Conservation (phyloP, 192 early-diverging fungal species). For the Lobosporangium transversale region DNA sequence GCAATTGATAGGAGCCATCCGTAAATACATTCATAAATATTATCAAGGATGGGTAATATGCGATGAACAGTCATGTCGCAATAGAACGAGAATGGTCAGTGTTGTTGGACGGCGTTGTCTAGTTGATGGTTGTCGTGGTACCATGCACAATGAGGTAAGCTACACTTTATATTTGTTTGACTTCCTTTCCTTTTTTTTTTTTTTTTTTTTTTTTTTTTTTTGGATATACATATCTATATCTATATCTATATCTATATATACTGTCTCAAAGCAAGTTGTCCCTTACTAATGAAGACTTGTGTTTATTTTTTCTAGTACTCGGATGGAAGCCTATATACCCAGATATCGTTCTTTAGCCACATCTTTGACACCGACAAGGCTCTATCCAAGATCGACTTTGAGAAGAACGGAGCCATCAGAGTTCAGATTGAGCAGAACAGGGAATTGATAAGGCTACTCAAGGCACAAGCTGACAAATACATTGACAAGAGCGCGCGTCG, state of each 20-base stretch:
- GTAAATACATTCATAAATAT: conserved; percentile 74
- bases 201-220: neutral
- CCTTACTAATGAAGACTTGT: neutral
- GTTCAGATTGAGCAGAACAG: conserved; percentile 52
- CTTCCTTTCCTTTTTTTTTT: neutral
- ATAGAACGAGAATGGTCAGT: conserved; percentile 70
- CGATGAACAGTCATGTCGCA: conserved; percentile 79
- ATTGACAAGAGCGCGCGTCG: conserved; percentile 76
- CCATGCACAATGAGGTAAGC: conserved; percentile 70
- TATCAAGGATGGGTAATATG: conserved; percentile 81
- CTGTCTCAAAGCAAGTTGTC: too few species aligned
- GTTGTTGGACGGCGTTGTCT: conserved; percentile 79
- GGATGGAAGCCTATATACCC: conserved; percentile 81
- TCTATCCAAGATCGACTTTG: conserved; percentile 33
- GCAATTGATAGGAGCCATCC: conserved; percentile 74
- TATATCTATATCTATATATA: too few species aligned
- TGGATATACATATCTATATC: too few species aligned
- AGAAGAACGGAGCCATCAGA: conserved; percentile 19
- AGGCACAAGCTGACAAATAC: conserved; percentile 69
- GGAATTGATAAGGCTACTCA: conserved; percentile 56
- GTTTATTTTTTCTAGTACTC: conserved; percentile 66
- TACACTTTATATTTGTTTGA: neutral
- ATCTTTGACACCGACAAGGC: conserved; percentile 72
- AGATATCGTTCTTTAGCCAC: conserved; percentile 80
- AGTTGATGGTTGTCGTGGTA: conserved; percentile 72